These are phyloP conservation scores for Exophiala viscosa DNA, from an alignment of 2,329 filamentous ascomycete species.

Conservation along the genomic window DNA sequence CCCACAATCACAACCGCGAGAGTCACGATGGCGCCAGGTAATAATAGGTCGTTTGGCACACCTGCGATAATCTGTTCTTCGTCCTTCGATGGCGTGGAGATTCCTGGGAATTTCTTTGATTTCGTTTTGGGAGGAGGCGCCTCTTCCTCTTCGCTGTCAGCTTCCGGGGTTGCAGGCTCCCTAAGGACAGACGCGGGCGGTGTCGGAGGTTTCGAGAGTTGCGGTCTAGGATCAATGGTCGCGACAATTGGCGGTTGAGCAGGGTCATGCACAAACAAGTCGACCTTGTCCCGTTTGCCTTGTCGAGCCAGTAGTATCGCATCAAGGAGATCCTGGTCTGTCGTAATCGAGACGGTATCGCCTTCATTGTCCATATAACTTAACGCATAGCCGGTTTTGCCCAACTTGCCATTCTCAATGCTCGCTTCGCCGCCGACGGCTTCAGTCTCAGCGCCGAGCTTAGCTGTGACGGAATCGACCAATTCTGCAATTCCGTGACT, in stretches of 20 bases:
- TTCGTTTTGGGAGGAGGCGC: constrained; percentile 10
- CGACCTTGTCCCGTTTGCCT: constrained; percentile 81
- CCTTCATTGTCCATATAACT: constrained; percentile 97
- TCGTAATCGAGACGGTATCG: constrained; percentile 94
- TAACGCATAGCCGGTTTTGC: constrained; percentile 76
- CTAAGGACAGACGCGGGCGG: constrained; percentile 51
- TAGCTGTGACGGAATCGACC: constrained; percentile 70
- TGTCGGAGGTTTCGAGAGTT: constrained; percentile 47
- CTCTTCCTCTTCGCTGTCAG: constrained; percentile 48
- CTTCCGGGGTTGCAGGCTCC: constrained; percentile 42
- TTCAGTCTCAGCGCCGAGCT: constrained; percentile 80
- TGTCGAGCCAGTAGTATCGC: constrained; percentile 80
- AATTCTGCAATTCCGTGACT: constrained; percentile 77
- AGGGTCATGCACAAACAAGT: constrained; percentile 93
- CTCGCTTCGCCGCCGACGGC: constrained; percentile 75
- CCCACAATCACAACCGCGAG: constrained; percentile 89
- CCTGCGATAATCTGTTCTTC: constrained; percentile 81
- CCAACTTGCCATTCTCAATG: constrained; percentile 75
- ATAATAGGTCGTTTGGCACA: constrained; percentile 86
- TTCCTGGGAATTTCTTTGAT: constrained; percentile 18
- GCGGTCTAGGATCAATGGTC: constrained; percentile 58
- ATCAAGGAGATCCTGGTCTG: constrained; percentile 87
- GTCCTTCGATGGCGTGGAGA: constrained; percentile 46
- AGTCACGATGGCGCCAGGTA: constrained; percentile 93
- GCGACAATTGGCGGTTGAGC: constrained; percentile 76